A percentile compares a stretch with the other conserved stretches of the same genome.
phyloP scores from a whole-genome alignment of 2,329 filamentous ascomycete genomes.

The Nannizzia gypsea region DNA sequence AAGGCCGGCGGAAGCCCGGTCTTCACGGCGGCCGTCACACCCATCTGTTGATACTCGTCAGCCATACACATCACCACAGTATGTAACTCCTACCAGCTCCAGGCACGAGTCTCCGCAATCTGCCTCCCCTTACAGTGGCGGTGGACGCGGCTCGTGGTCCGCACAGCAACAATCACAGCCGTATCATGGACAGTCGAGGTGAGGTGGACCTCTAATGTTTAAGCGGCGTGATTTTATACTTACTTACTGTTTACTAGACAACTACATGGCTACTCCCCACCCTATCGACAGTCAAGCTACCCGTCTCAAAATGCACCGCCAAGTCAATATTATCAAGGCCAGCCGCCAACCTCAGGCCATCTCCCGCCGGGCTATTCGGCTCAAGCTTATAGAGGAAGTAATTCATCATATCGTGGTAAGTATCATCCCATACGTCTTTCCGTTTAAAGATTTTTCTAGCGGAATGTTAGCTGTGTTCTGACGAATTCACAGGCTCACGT shows the following conservation, averaged over 20 bases:
- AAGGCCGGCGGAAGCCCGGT: conserved; percentile 24
- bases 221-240: not conserved
- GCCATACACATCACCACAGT: conserved; percentile 47
- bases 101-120: conserved; percentile 51
- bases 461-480: conserved; percentile 37
- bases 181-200: conserved; percentile 41
- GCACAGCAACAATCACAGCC: conserved; percentile 28
- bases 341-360: conserved; percentile 46
- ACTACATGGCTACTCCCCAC: conserved; percentile 48
- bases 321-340: conserved; percentile 44
- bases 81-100: conserved; percentile 42
- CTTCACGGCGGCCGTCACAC: conserved; percentile 28
- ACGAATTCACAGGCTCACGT: conserved; percentile 33
- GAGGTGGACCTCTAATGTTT: conserved; percentile 20
- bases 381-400: conserved; percentile 42
- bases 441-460: conserved; percentile 34
- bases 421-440: conserved; percentile 37
- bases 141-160: conserved; percentile 42
- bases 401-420: conserved; percentile 47
- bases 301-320: conserved; percentile 43
- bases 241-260: conserved; percentile 23
- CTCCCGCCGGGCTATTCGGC: conserved; percentile 43
- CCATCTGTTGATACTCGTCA: conserved; percentile 35
- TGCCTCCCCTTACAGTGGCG: conserved; percentile 48
- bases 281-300: conserved; percentile 48